A percentile compares a stretch with the other conserved stretches of the same genome.
Conservation (phyloP, 2,329 filamentous ascomycete species). For the Pseudogymnoascus sp. region DNA sequence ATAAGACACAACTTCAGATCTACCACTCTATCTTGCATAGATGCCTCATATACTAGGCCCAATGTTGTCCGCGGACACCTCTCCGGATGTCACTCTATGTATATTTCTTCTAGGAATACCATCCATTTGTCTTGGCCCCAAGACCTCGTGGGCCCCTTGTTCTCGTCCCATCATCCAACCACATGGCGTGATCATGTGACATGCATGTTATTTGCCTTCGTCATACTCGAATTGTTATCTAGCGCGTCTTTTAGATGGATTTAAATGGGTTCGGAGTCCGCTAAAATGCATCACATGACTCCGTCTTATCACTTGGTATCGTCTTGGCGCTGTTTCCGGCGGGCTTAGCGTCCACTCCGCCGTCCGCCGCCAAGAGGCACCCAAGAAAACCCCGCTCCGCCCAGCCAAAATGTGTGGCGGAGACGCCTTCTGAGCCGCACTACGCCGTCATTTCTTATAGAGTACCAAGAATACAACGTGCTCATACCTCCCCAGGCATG, state of each 20-base stretch:
- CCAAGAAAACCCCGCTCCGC: conserved; percentile 3
- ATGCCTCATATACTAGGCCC: not conserved
- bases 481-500: not conserved
- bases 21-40: not conserved
- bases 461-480: conserved; percentile 2
- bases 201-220: not conserved
- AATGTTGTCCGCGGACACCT: not conserved
- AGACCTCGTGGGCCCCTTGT: not conserved
- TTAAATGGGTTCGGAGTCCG: not conserved
- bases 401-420: not conserved
- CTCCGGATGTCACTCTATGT: not conserved
- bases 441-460: not conserved
- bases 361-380: not conserved
- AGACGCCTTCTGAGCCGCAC: not conserved
- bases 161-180: not conserved
- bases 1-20: not conserved
- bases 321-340: not conserved
- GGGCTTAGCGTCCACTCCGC: conserved; percentile 2
- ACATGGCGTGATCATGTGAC: not conserved
- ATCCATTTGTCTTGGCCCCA: not conserved
- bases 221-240: not conserved
- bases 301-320: conserved; percentile 2
- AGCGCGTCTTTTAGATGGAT: not conserved
- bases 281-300: not conserved
- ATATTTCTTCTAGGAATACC: not conserved